These are phyloP conservation scores for Pezicula rhizophila DNA, from an alignment of 2,329 filamentous ascomycete species.

Conservation along the genomic window DNA sequence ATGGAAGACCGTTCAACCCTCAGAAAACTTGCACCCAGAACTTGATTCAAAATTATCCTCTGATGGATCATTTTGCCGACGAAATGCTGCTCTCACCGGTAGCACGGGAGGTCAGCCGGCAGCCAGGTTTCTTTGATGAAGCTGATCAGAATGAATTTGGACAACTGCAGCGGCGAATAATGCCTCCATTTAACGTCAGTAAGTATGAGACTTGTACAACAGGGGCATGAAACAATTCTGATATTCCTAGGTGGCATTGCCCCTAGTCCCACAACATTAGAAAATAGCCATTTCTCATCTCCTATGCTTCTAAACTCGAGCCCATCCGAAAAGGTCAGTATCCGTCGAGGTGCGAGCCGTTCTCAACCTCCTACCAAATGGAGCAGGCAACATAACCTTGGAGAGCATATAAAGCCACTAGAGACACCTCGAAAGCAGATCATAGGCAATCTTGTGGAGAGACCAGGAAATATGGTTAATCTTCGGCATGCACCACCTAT, in stretches of 20 bases:
- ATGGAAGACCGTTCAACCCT: slow-evolving; percentile 9
- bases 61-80: slow-evolving; percentile 15
- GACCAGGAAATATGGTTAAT: slow-evolving; percentile 8
- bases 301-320: slow-evolving; percentile 18
- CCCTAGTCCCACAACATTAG: slow-evolving; percentile 9
- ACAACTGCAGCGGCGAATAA: too few relatives aligned
- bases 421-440: slow-evolving; percentile 9
- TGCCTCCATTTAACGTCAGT: slow-evolving; percentile 15
- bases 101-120: too few relatives aligned
- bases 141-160: too few relatives aligned
- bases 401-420: slow-evolving; percentile 1
- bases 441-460: neutral
- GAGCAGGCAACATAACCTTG: neutral
- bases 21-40: neutral
- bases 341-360: slow-evolving; percentile 15
- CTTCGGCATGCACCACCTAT: slow-evolving; percentile 24
- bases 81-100: slow-evolving; percentile 14
- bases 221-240: slow-evolving; percentile 3
- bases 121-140: too few relatives aligned
- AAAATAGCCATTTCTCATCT: slow-evolving; percentile 11
- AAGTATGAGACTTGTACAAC: slow-evolving; percentile 2
- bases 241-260: slow-evolving; percentile 15
- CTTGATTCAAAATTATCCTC: neutral
- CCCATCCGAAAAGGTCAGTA: slow-evolving; percentile 20
- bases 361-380: neutral